A percentile compares a stretch with the other conserved stretches of the same genome.
Evolutionary conservation across 768 basidiomycete genomes (phyloP).

Genomic region (Dacryopinax spathularia): DNA sequence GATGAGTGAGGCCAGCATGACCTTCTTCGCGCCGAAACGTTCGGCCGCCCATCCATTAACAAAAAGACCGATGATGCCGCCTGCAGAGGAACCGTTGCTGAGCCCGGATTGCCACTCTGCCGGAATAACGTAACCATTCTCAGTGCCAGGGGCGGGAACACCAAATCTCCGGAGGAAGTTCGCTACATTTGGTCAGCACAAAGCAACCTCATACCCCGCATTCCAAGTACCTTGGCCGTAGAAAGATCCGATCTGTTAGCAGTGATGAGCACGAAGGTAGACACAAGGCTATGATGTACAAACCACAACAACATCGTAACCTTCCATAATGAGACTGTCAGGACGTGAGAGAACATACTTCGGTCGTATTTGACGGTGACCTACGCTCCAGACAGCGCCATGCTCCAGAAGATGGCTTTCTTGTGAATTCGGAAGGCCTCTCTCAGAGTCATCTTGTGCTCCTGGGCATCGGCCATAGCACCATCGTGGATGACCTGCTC

Average conservation of each 20-base stretch:
- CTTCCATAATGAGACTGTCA: slow-evolving; percentile 22
- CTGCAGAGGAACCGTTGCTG: slow-evolving; percentile 24
- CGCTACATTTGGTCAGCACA: too few species aligned
- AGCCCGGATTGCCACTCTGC: slow-evolving; percentile 28
- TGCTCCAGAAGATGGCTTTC: slow-evolving; percentile 25
- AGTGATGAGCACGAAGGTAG: not conserved
- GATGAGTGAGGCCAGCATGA: slow-evolving; percentile 20
- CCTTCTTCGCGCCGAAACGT: slow-evolving; percentile 24
- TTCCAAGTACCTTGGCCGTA: slow-evolving; percentile 14
- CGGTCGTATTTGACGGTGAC: not conserved
- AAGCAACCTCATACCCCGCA: too few species aligned
- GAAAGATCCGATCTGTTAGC: slow-evolving; percentile 5
- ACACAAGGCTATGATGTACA: not conserved
- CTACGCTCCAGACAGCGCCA: slow-evolving; percentile 15
- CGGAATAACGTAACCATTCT: slow-evolving; percentile 23
- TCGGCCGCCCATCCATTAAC: slow-evolving; percentile 25
- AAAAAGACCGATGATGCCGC: slow-evolving; percentile 22
- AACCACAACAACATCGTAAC: slow-evolving; percentile 17
- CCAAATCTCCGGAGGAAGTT: slow-evolving; percentile 5
- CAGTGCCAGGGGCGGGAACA: slow-evolving; percentile 3
- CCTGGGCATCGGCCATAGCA: slow-evolving; percentile 18
- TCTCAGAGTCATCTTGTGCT: slow-evolving; percentile 23
- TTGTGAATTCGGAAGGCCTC: slow-evolving; percentile 24
- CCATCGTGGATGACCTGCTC: slow-evolving; percentile 19
- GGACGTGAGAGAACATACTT: not conserved